Conservation (phyloP, 352 stramenopile species). For the Phytophthora foliorum region DNA sequence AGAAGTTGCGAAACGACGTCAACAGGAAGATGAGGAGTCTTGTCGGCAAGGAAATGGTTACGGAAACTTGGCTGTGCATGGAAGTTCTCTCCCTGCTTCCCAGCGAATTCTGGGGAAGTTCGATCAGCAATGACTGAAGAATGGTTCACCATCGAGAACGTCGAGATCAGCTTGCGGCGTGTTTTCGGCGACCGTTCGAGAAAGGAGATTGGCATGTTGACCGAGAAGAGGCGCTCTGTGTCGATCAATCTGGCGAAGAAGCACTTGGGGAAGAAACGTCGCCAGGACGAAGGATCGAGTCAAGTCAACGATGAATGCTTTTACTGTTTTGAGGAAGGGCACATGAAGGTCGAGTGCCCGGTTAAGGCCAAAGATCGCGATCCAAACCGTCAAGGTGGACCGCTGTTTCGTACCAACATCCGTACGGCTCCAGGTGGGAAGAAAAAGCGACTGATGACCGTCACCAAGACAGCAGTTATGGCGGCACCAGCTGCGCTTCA, state of each 20-base stretch:
- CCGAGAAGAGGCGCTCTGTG: not conserved
- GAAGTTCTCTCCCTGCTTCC: slow-evolving; percentile 15
- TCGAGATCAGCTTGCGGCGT: not conserved
- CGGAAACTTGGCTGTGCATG: slow-evolving; percentile 14
- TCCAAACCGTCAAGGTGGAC: too few species aligned
- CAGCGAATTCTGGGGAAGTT: slow-evolving; percentile 23
- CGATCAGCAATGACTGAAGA: slow-evolving; percentile 10
- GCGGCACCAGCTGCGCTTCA: too few species aligned
- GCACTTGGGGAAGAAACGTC: not conserved
- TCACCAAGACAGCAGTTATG: too few species aligned
- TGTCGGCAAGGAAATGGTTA: slow-evolving; percentile 15
- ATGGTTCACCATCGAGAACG: slow-evolving; percentile 12
- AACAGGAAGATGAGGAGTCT: slow-evolving; percentile 9
- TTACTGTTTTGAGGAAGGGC: too few species aligned
- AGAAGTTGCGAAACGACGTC: slow-evolving; percentile 8
- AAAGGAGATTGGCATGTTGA: slow-evolving; percentile 14
- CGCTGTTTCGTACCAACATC: too few species aligned
- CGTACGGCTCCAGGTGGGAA: too few species aligned
- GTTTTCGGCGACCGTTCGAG: slow-evolving; percentile 10
- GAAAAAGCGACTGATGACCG: too few species aligned
- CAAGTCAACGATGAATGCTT: too few species aligned
- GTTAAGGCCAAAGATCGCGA: too few species aligned
- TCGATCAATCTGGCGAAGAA: not conserved
- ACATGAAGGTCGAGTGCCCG: too few species aligned
- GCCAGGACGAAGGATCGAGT: too few species aligned